Evolutionary conservation across 2,329 filamentous ascomycete species (phyloP).

Genomic region (Trichoderma sp.): DNA sequence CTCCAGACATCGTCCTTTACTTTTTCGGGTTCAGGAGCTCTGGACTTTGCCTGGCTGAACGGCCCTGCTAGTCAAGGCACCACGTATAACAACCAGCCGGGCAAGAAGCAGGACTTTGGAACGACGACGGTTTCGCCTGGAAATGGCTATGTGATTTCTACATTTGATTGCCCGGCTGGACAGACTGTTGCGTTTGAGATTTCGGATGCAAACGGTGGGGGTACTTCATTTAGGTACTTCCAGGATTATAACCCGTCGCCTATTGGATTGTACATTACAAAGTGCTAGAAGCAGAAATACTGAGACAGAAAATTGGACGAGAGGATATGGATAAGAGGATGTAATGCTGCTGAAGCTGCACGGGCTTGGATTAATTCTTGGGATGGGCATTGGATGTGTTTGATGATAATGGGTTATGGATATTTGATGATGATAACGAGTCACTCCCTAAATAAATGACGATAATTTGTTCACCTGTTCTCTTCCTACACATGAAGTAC

Average conservation of each 20-base stretch:
- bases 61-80: constrained; percentile 49
- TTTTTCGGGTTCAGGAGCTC: constrained; percentile 48
- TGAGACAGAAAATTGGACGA: not conserved
- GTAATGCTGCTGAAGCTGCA: not conserved
- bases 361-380: not conserved
- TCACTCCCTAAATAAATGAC: not conserved
- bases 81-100: constrained; percentile 55
- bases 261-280: constrained; percentile 44
- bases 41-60: constrained; percentile 55
- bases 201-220: constrained; percentile 40
- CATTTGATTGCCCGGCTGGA: constrained; percentile 57
- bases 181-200: constrained; percentile 55
- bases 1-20: constrained; percentile 61
- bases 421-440: not conserved
- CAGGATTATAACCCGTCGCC: constrained; percentile 60
- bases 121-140: constrained; percentile 51
- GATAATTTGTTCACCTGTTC: not conserved
- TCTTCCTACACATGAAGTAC: not conserved
- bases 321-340: not conserved
- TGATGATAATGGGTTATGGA: not conserved
- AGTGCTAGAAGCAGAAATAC: constrained; percentile 27
- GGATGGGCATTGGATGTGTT: not conserved
- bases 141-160: constrained; percentile 54
- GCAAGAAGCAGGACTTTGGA: constrained; percentile 45
- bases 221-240: constrained; percentile 60